A percentile compares a stretch with the other conserved stretches of the same genome.
phyloP scores from a whole-genome alignment of 768 basidiomycete genomes.

The Candolleomyces aberdarensis region DNA sequence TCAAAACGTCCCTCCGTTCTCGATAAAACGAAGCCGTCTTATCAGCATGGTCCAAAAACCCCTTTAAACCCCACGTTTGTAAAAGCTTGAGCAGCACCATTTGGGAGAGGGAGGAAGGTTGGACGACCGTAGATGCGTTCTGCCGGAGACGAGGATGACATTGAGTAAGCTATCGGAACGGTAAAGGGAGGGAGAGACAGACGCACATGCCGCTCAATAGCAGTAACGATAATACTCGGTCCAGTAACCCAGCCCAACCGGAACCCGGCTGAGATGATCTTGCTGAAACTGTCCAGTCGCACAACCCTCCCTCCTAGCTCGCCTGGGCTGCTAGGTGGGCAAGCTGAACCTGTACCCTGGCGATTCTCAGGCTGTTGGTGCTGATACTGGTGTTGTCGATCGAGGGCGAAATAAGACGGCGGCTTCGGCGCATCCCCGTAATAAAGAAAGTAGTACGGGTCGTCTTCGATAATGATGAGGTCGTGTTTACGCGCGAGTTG shows the following conservation, averaged over 20 bases:
- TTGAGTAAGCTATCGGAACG: background rate
- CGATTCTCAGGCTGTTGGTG: too few species aligned
- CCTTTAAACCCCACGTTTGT: conserved; percentile 65
- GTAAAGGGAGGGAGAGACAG: too few species aligned
- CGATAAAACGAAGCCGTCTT: conserved; percentile 70
- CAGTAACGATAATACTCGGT: conserved; percentile 59
- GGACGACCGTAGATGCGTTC: conserved; percentile 61
- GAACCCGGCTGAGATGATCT: conserved; percentile 73
- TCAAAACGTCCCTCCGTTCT: conserved; percentile 67
- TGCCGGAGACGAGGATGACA: conserved; percentile 16
- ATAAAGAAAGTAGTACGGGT: conserved; percentile 75
- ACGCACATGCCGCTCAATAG: conserved; percentile 65
- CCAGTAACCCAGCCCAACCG: conserved; percentile 78
- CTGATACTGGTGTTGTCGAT: conserved; percentile 34
- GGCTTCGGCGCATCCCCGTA: conserved; percentile 61
- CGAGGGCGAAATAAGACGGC: conserved; percentile 78
- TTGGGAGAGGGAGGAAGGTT: conserved; percentile 58
- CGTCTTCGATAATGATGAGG: conserved; percentile 83
- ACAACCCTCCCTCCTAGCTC: conserved; percentile 57
- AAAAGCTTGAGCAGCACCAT: conserved; percentile 54
- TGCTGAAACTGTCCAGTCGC: conserved; percentile 85
- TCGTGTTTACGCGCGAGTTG: conserved; percentile 64
- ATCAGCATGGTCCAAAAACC: conserved; percentile 63
- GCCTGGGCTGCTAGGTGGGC: too few species aligned
- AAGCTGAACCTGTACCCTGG: too few species aligned